These are phyloP conservation scores for Pyrus hybrid DNA, from an alignment of 331 rosid species.

Conservation along the genomic window DNA sequence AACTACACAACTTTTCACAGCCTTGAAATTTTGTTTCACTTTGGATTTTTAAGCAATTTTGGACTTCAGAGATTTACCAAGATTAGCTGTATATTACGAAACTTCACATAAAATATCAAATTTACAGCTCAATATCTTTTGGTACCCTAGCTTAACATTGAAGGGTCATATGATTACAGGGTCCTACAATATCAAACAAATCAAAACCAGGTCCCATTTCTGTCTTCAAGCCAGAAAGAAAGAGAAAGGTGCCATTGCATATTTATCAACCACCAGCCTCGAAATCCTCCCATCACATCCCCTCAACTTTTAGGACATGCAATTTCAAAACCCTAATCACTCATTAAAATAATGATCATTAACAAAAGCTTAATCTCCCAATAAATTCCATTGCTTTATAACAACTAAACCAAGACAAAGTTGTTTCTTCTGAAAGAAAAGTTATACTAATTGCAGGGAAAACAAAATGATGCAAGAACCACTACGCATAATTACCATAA, in stretches of 20 bases:
- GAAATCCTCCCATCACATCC: not conserved
- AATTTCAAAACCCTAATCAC: not conserved
- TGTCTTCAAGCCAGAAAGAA: not conserved
- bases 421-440: not conserved
- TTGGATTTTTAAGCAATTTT: not conserved
- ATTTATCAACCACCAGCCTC: not conserved
- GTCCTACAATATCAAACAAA: constrained; percentile 5
- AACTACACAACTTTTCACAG: not conserved
- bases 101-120: not conserved
- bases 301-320: constrained; percentile 8
- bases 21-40: not conserved
- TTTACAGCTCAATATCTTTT: not conserved
- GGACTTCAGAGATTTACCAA: not conserved
- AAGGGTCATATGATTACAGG: not conserved
- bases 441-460: not conserved
- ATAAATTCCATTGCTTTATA: not conserved
- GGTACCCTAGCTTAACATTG: not conserved
- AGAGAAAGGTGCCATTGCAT: not conserved
- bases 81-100: not conserved
- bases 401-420: not conserved
- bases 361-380: not conserved
- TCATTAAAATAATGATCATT: not conserved
- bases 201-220: constrained; percentile 1
- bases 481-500: not conserved
- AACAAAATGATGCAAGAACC: constrained; percentile 3